These are phyloP conservation scores for Pisolithus sp. DNA, from an alignment of 768 basidiomycete species.

Conservation along the genomic window DNA sequence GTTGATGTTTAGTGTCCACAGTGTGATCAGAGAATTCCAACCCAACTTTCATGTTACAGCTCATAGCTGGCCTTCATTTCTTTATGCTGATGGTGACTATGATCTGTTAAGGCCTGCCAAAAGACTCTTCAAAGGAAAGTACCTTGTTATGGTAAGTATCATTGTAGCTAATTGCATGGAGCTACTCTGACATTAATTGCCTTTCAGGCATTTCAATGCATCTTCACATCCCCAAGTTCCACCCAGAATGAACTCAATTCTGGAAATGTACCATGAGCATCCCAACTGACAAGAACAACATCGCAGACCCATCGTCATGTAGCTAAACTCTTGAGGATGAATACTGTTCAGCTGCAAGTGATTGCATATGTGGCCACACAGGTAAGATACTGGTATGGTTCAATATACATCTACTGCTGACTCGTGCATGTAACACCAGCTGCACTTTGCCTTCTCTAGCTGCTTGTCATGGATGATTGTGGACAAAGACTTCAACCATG, in stretches of 20 bases:
- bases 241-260: neutral
- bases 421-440: neutral
- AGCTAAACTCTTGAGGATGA: constrained; percentile 6
- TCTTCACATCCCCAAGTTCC: constrained; percentile 17
- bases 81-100: neutral
- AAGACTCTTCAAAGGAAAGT: constrained; percentile 1
- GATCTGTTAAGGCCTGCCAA: neutral
- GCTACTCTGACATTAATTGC: neutral
- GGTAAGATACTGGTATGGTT: constrained; percentile 7
- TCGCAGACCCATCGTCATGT: constrained; percentile 4
- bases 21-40: neutral
- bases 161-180: no score
- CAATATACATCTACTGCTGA: neutral
- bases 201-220: constrained; percentile 14
- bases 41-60: constrained; percentile 1
- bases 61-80: constrained; percentile 6
- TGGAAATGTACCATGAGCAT: neutral
- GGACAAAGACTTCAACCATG: constrained; percentile 6
- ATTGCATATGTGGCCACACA: constrained; percentile 23
- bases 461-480: constrained; percentile 1
- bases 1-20: neutral
- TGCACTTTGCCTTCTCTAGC: constrained; percentile 12
- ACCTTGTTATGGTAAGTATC: constrained; percentile 2
- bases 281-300: neutral
- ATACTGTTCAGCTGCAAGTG: constrained; percentile 10